Evolutionary conservation across 371 early-diverging fungal genomes (phyloP).

Genomic region (Lichtheimia corymbifera): DNA sequence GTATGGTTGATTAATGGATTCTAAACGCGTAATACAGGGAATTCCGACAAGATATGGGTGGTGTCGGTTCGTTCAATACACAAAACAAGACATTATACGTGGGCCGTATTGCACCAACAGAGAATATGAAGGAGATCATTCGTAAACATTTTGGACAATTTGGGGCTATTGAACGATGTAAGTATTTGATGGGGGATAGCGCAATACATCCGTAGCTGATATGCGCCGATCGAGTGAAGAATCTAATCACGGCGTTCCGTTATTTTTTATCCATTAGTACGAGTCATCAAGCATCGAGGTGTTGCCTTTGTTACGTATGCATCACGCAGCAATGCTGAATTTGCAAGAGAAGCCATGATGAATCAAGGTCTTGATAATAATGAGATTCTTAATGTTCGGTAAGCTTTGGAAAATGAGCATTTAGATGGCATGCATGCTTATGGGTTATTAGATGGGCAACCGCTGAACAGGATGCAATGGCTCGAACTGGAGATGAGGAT

Average conservation of each 20-base stretch:
- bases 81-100: constrained; percentile 79
- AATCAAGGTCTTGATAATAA: constrained; percentile 76
- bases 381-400: constrained; percentile 54
- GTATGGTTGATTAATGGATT: no score
- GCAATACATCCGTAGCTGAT: background rate
- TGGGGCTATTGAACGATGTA: constrained; percentile 78
- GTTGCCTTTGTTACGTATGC: constrained; percentile 84
- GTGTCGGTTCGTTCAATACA: constrained; percentile 82
- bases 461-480: constrained; percentile 77
- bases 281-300: constrained; percentile 63
- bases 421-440: background rate
- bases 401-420: background rate
- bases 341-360: constrained; percentile 90
- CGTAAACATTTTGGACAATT: constrained; percentile 74
- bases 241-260: background rate
- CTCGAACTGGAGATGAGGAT: constrained; percentile 42
- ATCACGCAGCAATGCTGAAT: constrained; percentile 75
- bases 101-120: constrained; percentile 65
- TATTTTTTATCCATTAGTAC: constrained; percentile 39
- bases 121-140: constrained; percentile 63
- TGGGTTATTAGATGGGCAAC: constrained; percentile 72
- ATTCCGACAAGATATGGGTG: constrained; percentile 87
- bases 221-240: background rate
- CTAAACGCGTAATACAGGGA: constrained; percentile 40
- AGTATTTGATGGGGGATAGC: constrained; percentile 4